Evolutionary conservation across 345 rosid genomes (phyloP).

Genomic region (Boechera retrofracta): DNA sequence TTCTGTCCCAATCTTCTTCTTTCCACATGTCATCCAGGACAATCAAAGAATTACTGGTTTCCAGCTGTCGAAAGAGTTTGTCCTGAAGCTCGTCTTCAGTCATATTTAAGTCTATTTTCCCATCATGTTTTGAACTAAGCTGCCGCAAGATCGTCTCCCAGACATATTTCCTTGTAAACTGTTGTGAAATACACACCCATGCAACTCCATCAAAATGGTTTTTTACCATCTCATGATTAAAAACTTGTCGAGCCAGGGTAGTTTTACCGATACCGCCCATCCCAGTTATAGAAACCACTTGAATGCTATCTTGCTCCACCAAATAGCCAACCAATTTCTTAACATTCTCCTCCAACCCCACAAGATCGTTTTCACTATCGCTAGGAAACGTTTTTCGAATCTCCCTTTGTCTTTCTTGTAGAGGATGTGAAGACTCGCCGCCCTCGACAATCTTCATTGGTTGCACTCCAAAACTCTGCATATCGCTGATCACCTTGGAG

Average conservation of each 20-base stretch:
- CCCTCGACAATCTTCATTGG: no score
- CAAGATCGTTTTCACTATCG: constrained; percentile 38
- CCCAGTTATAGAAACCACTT: constrained; percentile 49
- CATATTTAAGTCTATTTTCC: background rate
- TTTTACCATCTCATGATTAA: constrained; percentile 33
- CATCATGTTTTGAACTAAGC: constrained; percentile 18
- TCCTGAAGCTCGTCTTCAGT: constrained; percentile 32
- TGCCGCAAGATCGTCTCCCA: background rate
- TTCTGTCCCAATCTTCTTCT: constrained; percentile 39
- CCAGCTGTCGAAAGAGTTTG: constrained; percentile 21
- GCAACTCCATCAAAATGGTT: constrained; percentile 35
- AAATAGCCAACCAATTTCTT: constrained; percentile 32
- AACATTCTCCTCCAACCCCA: constrained; percentile 49
- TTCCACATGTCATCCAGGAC: constrained; percentile 55
- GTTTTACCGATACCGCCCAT: constrained; percentile 71
- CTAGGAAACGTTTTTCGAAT: constrained; percentile 36
- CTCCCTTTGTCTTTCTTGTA: constrained; percentile 21
- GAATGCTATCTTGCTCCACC: background rate
- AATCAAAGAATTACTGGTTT: constrained; percentile 42
- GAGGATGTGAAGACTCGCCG: no score
- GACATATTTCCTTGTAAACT: background rate
- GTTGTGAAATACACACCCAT: constrained; percentile 53
- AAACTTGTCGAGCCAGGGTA: constrained; percentile 46
- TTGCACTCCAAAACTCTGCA: no score
- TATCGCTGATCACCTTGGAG: no score